Conservation (phyloP, 768 basidiomycete species). For the Pulveroboletus sp. region DNA sequence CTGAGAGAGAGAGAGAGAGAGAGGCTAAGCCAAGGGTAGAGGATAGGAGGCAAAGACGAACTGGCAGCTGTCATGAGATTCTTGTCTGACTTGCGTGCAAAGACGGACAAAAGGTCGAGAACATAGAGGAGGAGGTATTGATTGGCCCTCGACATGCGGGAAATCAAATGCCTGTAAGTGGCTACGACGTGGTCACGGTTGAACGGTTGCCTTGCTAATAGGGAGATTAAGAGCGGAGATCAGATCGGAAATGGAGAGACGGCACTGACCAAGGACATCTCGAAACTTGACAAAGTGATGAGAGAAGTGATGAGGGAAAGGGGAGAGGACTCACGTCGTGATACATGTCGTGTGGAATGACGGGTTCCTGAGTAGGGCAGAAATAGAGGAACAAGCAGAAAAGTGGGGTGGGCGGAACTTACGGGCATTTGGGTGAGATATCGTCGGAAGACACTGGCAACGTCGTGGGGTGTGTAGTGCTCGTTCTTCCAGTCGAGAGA, state of each 20-base stretch:
- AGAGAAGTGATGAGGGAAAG: conserved; percentile 1
- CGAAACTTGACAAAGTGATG: conserved; percentile 54
- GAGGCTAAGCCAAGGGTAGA: not conserved
- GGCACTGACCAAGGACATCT: conserved; percentile 59
- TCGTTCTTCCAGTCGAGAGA: conserved; percentile 85
- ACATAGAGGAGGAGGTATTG: conserved; percentile 97
- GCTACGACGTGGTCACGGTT: conserved; percentile 69
- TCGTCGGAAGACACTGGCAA: conserved; percentile 92
- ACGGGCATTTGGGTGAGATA: conserved; percentile 98
- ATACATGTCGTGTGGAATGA: conserved; percentile 89
- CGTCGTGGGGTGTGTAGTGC: conserved; percentile 90
- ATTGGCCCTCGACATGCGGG: conserved; percentile 79
- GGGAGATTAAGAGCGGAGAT: conserved; percentile 12
- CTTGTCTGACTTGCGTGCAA: conserved; percentile 83
- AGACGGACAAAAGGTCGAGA: conserved; percentile 91
- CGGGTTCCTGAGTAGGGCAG: conserved; percentile 65
- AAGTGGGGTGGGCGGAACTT: conserved; percentile 31
- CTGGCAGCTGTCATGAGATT: conserved; percentile 96
- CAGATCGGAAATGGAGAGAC: not conserved
- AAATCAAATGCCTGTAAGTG: conserved; percentile 81
- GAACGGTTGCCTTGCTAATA: conserved; percentile 58
- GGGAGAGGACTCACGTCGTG: conserved; percentile 58
- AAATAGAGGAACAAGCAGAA: conserved; percentile 1
- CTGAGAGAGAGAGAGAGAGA: conserved; percentile 35
- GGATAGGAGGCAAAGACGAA: conserved; percentile 37